Evolutionary conservation across 805 yeast species (phyloP), one percentile per base, ranked within the genome.

Genomic region (Geotrichum ghanense): DNA sequence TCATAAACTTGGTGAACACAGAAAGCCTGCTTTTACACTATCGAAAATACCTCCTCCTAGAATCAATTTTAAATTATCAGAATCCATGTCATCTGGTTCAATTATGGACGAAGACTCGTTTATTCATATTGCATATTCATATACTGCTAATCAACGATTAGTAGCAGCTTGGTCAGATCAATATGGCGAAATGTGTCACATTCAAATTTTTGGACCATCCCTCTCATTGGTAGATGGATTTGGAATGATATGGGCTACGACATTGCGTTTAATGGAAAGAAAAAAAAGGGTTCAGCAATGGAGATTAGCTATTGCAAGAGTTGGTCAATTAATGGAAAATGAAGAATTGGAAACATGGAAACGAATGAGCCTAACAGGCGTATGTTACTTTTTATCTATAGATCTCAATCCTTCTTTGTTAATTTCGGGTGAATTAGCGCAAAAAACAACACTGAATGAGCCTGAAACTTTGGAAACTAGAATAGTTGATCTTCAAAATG

Each of bases 101-200:
- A 57, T 79, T 5, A 60, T 73, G 41, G 67, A 72, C n/a, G 83
- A 82, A 50, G 95, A 88, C 56, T 70, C 84, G 1, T 84, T 78
- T 54, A 68, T 90, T 20, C 97, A 92, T 59, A 70, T 92, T 9
- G 87, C 95, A 1, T 90, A 89, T 56, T 86, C 87, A 24, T 63
- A 95, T 45, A 82, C 95, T 0, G 69, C 75, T 2, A 95, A 89
- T 60, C 79, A 76, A 46, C 90, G 96, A 95, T 71, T 87, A 41
- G 77, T 80, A 20, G 94, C 86, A 0, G 81, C 94, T 0, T 87
- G 97, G 94, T 72, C 92, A 0, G 95, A 90, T 57, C 90, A 89
- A 43, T 73, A 74, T 59, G 95, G 95, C 0, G 68, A 70, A 2
- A 70, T 76, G 10, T 74, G 79, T 16, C 71, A 70, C 42, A 73